Conservation (phyloP, 2,329 filamentous ascomycete genomes). For the Aspergillus sp. region DNA sequence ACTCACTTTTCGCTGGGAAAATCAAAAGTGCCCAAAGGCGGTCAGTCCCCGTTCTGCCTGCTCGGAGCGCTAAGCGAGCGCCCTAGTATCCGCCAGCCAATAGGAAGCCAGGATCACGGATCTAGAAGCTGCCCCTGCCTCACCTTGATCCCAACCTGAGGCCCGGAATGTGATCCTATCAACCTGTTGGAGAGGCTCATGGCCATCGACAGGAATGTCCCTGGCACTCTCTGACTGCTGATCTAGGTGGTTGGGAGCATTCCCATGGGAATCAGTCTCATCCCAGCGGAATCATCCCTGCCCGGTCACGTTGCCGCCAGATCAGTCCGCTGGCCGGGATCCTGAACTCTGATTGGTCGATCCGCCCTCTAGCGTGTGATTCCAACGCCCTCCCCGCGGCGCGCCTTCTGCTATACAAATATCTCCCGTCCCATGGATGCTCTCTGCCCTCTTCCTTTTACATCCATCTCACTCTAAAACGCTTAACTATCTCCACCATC, state of each 20-base stretch:
- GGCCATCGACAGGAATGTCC: conserved; percentile 19
- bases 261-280: conserved; percentile 30
- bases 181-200: conserved; percentile 14
- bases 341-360: conserved; percentile 40
- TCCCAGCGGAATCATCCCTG: conserved; percentile 27
- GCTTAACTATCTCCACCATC: conserved; percentile 27
- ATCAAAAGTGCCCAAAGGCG: conserved; percentile 26
- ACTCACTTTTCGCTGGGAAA: conserved; percentile 29
- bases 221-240: conserved; percentile 15
- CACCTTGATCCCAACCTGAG: conserved; percentile 41
- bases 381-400: conserved; percentile 32
- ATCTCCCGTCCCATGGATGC: conserved; percentile 34
- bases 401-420: conserved; percentile 42
- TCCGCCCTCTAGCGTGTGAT: conserved; percentile 40
- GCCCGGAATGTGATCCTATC: conserved; percentile 20
- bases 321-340: conserved; percentile 33
- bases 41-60: conserved; percentile 14
- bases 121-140: conserved; percentile 31
- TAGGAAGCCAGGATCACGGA: conserved; percentile 40
- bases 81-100: conserved; percentile 30
- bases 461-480: conserved; percentile 24
- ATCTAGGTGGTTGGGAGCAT: conserved; percentile 24
- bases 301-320: conserved; percentile 31
- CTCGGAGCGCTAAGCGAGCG: conserved; percentile 38
- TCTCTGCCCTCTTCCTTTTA: conserved; percentile 27